Conservation (phyloP, 768 basidiomycete species). For the Boletus rex-veris region DNA sequence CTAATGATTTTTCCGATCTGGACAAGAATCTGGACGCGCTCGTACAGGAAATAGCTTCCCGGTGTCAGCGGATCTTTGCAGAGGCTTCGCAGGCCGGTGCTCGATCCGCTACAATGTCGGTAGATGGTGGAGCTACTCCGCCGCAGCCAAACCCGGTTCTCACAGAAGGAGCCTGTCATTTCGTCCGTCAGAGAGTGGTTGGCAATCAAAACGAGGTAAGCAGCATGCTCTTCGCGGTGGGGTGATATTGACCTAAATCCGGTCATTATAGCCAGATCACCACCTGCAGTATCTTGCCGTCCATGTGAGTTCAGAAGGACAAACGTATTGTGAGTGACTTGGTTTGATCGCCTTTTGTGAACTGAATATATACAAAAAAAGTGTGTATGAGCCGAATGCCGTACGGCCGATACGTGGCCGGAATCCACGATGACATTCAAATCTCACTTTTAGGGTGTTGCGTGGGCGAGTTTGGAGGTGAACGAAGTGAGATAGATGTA, state of each 20-base stretch:
- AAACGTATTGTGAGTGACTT: constrained; percentile 44
- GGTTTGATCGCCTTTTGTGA: constrained; percentile 21
- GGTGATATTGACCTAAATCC: constrained; percentile 27
- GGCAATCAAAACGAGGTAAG: constrained; percentile 49
- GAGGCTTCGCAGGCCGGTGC: constrained; percentile 60
- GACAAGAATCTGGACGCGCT: constrained; percentile 69
- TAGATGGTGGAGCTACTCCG: constrained; percentile 28
- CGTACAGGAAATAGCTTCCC: constrained; percentile 55
- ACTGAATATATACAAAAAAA: constrained; percentile 39
- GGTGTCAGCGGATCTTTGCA: constrained; percentile 60
- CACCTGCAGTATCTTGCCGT: constrained; percentile 53
- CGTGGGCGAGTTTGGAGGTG: constrained; percentile 32
- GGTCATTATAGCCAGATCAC: constrained; percentile 38
- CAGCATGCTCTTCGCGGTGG: constrained; percentile 22
- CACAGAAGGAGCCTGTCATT: constrained; percentile 31
- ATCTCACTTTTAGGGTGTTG: constrained; percentile 52
- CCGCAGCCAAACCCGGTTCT: constrained; percentile 31
- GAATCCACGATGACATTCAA: constrained; percentile 39
- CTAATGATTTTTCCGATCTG: constrained; percentile 52
- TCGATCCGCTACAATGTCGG: constrained; percentile 50
- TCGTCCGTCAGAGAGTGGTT: constrained; percentile 55
- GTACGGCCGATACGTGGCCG: constrained; percentile 41
- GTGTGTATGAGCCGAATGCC: constrained; percentile 57
- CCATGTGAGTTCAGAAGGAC: constrained; percentile 40
- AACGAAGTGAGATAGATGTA: constrained; percentile 43